Evolutionary conservation across 2,329 filamentous ascomycete species (phyloP).

Genomic region (Beauveria sp.): DNA sequence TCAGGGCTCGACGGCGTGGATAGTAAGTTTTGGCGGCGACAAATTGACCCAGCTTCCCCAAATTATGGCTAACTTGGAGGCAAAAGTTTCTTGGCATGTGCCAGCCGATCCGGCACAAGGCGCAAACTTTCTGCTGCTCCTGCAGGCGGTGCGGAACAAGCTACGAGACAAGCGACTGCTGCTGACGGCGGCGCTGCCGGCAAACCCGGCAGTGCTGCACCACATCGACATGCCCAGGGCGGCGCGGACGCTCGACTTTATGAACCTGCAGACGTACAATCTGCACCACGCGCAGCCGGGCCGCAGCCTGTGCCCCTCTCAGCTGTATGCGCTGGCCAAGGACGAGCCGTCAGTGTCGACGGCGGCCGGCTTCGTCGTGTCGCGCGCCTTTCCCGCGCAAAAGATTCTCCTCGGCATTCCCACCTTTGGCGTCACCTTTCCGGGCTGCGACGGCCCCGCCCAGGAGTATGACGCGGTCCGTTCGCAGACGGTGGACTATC

Average conservation of each 20-base stretch:
- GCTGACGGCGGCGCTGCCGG: constrained; percentile 65
- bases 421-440: constrained; percentile 67
- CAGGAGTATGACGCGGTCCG: constrained; percentile 48
- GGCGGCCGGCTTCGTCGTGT: constrained; percentile 57
- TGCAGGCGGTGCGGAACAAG: constrained; percentile 57
- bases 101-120: constrained; percentile 60
- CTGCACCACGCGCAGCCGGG: constrained; percentile 65
- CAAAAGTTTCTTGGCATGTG: constrained; percentile 72
- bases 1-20: constrained; percentile 60
- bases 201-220: constrained; percentile 55
- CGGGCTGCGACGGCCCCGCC: constrained; percentile 56
- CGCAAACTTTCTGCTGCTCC: constrained; percentile 60
- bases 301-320: constrained; percentile 65
- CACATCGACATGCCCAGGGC: constrained; percentile 60
- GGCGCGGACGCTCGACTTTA: constrained; percentile 59
- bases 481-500: constrained; percentile 68
- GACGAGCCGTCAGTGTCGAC: constrained; percentile 59
- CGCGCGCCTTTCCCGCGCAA: constrained; percentile 56
- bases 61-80: too few relatives aligned
- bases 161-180: constrained; percentile 63
- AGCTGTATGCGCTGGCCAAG: constrained; percentile 57
- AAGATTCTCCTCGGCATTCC: constrained; percentile 73
- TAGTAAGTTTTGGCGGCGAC: constrained; percentile 39
- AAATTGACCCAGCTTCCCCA: background rate
- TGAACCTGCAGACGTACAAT: constrained; percentile 78